Conservation (phyloP, 2,329 filamentous ascomycete genomes). For the Pseudofabraea citricarpa region DNA sequence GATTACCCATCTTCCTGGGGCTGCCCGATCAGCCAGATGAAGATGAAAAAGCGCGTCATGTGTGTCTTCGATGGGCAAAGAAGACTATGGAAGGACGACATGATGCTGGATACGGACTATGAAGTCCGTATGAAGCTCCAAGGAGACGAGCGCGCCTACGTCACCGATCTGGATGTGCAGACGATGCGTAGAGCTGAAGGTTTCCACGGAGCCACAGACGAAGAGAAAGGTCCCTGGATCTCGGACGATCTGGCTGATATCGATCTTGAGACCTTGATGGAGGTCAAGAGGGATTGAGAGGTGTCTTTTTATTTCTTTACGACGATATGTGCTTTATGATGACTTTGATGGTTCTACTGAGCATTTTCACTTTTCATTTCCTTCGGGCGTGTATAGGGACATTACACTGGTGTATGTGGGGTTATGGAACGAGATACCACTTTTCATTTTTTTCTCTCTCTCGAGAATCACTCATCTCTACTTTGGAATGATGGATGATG, state of each 20-base stretch:
- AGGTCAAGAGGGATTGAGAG: conserved; percentile 28
- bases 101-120: conserved; percentile 95
- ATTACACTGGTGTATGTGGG: background rate
- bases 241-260: conserved; percentile 64
- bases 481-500: background rate
- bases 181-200: conserved; percentile 85
- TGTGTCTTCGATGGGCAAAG: conserved; percentile 86
- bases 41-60: conserved; percentile 94
- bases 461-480: too few species aligned
- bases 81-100: conserved; percentile 93
- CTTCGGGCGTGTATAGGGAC: conserved; percentile 10
- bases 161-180: conserved; percentile 90
- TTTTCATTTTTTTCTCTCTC: background rate
- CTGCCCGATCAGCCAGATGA: conserved; percentile 88
- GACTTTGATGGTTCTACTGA: conserved; percentile 1
- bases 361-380: conserved; percentile 2
- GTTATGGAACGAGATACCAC: conserved; percentile 2
- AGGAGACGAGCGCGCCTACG: conserved; percentile 58
- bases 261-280: conserved; percentile 56
- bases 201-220: conserved; percentile 71
- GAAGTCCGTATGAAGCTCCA: conserved; percentile 83
- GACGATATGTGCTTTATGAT: background rate
- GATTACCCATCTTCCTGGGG: conserved; percentile 95
- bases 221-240: conserved; percentile 84
- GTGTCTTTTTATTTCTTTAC: background rate